These are phyloP conservation scores for Suhomyces coccinellae DNA, from an alignment of 1,139 yeast species.

Conservation along the genomic window DNA sequence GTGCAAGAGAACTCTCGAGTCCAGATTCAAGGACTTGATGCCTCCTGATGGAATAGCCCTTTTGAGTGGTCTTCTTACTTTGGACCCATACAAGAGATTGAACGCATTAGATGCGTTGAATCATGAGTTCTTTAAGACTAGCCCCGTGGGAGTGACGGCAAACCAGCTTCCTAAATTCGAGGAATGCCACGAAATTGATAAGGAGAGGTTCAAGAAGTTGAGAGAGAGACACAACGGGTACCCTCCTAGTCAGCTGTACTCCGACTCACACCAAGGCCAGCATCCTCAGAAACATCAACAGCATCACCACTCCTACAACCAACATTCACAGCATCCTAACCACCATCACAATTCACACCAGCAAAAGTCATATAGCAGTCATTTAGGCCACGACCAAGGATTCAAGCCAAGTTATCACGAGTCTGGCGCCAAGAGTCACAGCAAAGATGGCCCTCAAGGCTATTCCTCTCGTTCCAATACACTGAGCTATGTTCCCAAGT, in stretches of 20 bases:
- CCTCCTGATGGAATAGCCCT: slow-evolving; percentile 42
- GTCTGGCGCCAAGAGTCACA: background rate
- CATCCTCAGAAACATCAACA: background rate
- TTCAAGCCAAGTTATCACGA: background rate
- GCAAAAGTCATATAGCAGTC: background rate
- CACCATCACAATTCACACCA: background rate
- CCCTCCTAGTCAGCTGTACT: background rate
- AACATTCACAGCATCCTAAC: background rate
- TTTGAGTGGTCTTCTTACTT: slow-evolving; percentile 52
- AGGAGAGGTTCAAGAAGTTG: slow-evolving; percentile 56
- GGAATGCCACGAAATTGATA: slow-evolving; percentile 88
- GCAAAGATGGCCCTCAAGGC: background rate
- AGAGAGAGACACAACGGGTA: slow-evolving; percentile 12
- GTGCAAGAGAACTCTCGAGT: slow-evolving; percentile 57
- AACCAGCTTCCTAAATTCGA: slow-evolving; percentile 67
- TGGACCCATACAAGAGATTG: slow-evolving; percentile 70
- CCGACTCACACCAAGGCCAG: background rate
- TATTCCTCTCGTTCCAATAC: background rate
- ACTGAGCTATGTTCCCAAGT: slow-evolving; percentile 7
- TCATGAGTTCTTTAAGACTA: slow-evolving; percentile 64
- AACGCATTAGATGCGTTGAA: slow-evolving; percentile 79
- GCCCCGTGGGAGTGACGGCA: slow-evolving; percentile 62
- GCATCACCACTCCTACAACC: background rate
- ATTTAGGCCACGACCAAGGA: background rate
- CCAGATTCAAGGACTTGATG: slow-evolving; percentile 36